Evolutionary conservation across 306 rosid genomes (phyloP).

Genomic region (Fragaria vesca): DNA sequence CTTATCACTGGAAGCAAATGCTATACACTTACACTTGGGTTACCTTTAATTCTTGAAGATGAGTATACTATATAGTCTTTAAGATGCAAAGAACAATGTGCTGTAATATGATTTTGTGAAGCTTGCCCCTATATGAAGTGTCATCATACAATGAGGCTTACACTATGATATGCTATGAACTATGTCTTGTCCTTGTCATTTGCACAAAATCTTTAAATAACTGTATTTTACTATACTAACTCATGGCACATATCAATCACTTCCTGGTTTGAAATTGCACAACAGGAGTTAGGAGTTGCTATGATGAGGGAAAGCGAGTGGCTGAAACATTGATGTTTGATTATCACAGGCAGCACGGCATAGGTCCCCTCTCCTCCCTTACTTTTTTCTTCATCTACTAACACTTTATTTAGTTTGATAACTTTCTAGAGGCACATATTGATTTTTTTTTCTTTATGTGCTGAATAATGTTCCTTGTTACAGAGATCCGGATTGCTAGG

Average conservation of each 20-base stretch:
- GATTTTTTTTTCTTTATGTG: neutral
- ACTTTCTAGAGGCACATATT: neutral
- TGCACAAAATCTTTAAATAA: neutral
- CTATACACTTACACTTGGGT: neutral
- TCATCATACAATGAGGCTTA: neutral
- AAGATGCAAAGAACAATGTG: neutral
- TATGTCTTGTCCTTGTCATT: neutral
- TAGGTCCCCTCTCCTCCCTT: constrained; percentile 39
- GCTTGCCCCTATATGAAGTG: neutral
- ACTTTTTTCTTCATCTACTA: neutral
- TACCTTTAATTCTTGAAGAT: neutral
- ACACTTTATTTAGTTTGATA: neutral
- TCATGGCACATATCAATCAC: neutral
- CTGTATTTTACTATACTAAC: neutral
- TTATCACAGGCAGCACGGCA: constrained; percentile 96
- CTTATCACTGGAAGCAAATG: neutral
- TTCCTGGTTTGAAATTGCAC: constrained; percentile 1
- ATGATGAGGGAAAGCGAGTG: constrained; percentile 97
- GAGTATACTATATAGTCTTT: constrained; percentile 3
- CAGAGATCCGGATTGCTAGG: constrained; percentile 88
- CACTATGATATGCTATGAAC: neutral
- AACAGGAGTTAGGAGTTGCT: constrained; percentile 96
- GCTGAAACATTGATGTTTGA: constrained; percentile 98
- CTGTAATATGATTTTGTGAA: neutral
- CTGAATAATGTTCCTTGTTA: constrained; percentile 9